Percentiles rank a stretch among this genome's conserved stretches.
Evolutionary conservation across 805 yeast genomes (phyloP).

Genomic region (Candida tibetensis): DNA sequence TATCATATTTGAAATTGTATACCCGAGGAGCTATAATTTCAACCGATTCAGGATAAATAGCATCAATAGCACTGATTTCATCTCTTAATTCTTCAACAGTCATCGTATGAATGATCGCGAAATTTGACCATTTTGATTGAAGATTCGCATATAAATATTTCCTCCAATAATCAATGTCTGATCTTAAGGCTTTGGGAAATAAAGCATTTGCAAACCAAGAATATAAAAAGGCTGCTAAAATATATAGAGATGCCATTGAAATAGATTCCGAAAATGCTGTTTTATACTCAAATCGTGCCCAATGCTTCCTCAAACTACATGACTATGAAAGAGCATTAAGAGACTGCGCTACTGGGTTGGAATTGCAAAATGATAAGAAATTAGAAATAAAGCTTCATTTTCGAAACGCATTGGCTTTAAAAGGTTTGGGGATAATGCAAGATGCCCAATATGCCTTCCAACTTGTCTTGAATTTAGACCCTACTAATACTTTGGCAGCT

Average conservation of each 20-base stretch:
- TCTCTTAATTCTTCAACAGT: slow-evolving; percentile 54
- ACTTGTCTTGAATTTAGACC: slow-evolving; percentile 41
- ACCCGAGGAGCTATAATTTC: slow-evolving; percentile 35
- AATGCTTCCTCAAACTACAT: slow-evolving; percentile 53
- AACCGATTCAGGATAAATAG: slow-evolving; percentile 75
- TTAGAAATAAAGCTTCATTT: slow-evolving; percentile 48
- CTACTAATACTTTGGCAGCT: slow-evolving; percentile 36
- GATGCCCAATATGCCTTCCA: slow-evolving; percentile 29
- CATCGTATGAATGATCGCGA: too few species aligned
- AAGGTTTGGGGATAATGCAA: slow-evolving; percentile 20
- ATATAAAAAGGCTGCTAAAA: slow-evolving; percentile 48
- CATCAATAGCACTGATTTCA: slow-evolving; percentile 79
- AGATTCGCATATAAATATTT: neutral
- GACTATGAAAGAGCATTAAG: slow-evolving; percentile 48
- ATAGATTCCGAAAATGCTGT: slow-evolving; percentile 51
- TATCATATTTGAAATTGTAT: slow-evolving; percentile 56
- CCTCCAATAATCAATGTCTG: slow-evolving; percentile 3
- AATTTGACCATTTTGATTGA: neutral
- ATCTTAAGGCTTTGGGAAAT: slow-evolving; percentile 50
- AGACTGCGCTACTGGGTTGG: slow-evolving; percentile 52
- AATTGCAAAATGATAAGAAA: slow-evolving; percentile 23
- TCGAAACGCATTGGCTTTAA: slow-evolving; percentile 46
- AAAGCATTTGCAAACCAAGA: slow-evolving; percentile 45
- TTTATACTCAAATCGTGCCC: slow-evolving; percentile 65
- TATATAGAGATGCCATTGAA: slow-evolving; percentile 56